Base-by-base conservation (phyloP, 2,329 filamentous ascomycete species). In the Colletotrichum destructivum region DNA sequence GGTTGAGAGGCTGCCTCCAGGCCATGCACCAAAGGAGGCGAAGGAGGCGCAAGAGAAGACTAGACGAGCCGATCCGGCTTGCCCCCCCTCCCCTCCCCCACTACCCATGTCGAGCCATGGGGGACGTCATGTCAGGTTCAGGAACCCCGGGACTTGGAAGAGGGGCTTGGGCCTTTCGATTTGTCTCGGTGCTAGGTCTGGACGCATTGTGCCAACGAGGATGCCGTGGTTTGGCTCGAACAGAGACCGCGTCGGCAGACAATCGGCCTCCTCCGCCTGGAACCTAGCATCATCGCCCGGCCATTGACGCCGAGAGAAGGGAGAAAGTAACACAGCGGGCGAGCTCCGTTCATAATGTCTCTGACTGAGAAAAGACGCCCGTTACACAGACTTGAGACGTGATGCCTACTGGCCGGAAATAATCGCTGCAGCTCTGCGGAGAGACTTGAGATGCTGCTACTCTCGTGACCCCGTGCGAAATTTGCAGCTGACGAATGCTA, bases 61-160 rank as follows among this genome's bases (percentile, higher is more conserved):
- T 54, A 56, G 61, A 69, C 59, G 59, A 71, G 65, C 59, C 69
- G 65, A 71, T 60, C 65, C 40, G 69, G 65, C 65, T 69, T 54
- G 4, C 26, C 26, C 26, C 26, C 26, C 26, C 26, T 4, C 52
- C 52, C 55, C 64, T 51, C 64, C 69, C 54, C 57, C 42, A 23
- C 35, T n/a, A 8, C 31, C 60, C 56, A 42, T 40, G 26, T 56
- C 46, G 52, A 59, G 23, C 59, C 38, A 60, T 44, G 47, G 44
- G 23, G 42, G 55, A 31, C 40, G 35, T 44, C 35, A 57, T 46
- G 40, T 51, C 15, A 13, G 51, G 51, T 23, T 61, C 62, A 46
- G 49, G 55, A 21, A 56, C 42, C 9, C 35, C 35, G 35, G 35
- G 35, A 38, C 35, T 38, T 38, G 35, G 35, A 38, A 11, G 35